phyloP scores from a whole-genome alignment of 257 asterid genomes.

The Solanum sitiens region DNA sequence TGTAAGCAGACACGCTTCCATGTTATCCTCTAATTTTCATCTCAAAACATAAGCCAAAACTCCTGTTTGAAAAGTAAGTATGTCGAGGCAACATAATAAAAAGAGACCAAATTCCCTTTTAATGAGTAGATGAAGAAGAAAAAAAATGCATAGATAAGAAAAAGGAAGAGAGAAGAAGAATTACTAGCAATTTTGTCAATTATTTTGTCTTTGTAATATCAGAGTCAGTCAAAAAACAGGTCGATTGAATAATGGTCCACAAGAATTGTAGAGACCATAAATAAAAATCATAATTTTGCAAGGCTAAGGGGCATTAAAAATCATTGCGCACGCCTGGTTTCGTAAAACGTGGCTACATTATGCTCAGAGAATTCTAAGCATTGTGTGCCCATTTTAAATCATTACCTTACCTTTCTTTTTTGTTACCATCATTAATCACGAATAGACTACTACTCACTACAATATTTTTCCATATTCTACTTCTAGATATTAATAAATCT shows the following conservation, averaged over 20 bases:
- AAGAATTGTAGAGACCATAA: neutral
- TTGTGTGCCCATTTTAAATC: conserved; percentile 1
- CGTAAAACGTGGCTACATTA: conserved; percentile 27
- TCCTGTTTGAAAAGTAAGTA: conserved; percentile 1
- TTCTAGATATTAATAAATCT: neutral
- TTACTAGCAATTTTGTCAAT: neutral
- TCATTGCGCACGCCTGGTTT: conserved; percentile 39
- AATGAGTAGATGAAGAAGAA: neutral
- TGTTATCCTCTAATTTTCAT: conserved; percentile 1
- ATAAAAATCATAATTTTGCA: neutral
- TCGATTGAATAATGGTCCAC: neutral
- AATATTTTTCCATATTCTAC: neutral
- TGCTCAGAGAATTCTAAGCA: conserved; percentile 18
- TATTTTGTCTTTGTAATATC: neutral
- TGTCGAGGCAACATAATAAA: conserved; percentile 1
- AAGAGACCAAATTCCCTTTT: neutral
- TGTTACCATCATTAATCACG: neutral
- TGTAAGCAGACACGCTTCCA: conserved; percentile 21
- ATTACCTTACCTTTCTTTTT: neutral
- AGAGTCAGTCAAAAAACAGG: neutral
- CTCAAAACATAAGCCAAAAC: conserved; percentile 4
- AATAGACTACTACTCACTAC: neutral
- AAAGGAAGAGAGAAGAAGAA: neutral
- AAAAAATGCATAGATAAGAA: neutral
- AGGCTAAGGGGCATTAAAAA: conserved; percentile 9